A percentile compares a stretch with the other conserved stretches of the same genome.
phyloP scores from a whole-genome alignment of 345 rosid species.

The Hibiscus tridactylites region DNA sequence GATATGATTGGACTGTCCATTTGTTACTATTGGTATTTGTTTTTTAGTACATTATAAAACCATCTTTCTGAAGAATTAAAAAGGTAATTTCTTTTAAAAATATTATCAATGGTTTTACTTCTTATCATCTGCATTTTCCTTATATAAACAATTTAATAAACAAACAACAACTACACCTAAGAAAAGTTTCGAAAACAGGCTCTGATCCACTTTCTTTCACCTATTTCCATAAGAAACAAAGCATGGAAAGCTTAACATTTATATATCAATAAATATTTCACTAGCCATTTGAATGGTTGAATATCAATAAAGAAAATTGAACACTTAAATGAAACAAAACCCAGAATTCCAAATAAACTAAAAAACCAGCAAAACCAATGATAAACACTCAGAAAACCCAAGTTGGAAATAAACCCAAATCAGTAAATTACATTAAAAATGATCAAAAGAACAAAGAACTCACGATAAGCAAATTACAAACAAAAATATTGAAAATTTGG shows the following conservation, averaged over 20 bases:
- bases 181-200: background rate
- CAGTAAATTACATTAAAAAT: background rate
- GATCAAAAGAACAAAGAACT: background rate
- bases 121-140: background rate
- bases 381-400: background rate
- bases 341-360: background rate
- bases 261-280: background rate
- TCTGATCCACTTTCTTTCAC: background rate
- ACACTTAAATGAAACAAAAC: background rate
- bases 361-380: background rate
- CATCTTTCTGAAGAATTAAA: background rate
- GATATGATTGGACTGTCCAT: background rate
- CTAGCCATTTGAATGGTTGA: background rate
- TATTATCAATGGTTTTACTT: background rate
- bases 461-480: conserved; percentile 1
- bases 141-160: background rate
- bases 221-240: background rate
- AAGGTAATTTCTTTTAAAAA: background rate
- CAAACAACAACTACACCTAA: background rate
- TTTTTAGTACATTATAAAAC: background rate
- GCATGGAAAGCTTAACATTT: background rate
- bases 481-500: background rate
- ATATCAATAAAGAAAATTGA: background rate
- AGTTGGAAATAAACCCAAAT: background rate
- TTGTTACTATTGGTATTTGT: background rate